Percentiles rank a stretch among this genome's conserved stretches.
Conservation (phyloP, 2,329 filamentous ascomycete genomes). For the Parafenestella ontariensis region DNA sequence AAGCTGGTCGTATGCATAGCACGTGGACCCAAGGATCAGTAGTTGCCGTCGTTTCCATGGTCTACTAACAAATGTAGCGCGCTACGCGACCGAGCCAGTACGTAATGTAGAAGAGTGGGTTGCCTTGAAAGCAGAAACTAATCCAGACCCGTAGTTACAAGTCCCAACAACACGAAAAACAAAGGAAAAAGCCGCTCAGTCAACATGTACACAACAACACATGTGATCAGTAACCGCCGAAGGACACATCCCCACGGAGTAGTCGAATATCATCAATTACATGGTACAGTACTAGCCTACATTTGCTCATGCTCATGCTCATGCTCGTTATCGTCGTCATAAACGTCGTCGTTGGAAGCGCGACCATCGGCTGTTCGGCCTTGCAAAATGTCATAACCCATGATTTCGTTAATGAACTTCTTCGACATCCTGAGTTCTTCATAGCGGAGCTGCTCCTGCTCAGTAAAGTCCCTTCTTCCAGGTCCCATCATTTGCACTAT, state of each 20-base stretch:
- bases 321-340: conserved; percentile 36
- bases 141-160: conserved; percentile 13
- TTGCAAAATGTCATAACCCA: conserved; percentile 47
- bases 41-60: conserved; percentile 21
- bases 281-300: neutral
- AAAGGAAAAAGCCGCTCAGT: neutral
- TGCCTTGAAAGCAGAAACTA: conserved; percentile 22
- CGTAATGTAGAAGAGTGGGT: conserved; percentile 26
- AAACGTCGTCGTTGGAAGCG: conserved; percentile 31
- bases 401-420: conserved; percentile 46
- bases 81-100: conserved; percentile 21
- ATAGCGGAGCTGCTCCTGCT: conserved; percentile 37
- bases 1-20: conserved; percentile 10
- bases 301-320: conserved; percentile 17
- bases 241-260: neutral
- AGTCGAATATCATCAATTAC: neutral
- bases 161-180: conserved; percentile 12
- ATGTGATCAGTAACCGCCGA: neutral
- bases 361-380: conserved; percentile 36
- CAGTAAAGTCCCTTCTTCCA: conserved; percentile 37
- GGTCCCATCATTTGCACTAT: conserved; percentile 42
- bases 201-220: neutral
- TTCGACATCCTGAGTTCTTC: conserved; percentile 34
- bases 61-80: conserved; percentile 19
- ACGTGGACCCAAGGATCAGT: conserved; percentile 8